Conservation (phyloP, 805 yeast species). For the Metschnikowia reukaufii region DNA sequence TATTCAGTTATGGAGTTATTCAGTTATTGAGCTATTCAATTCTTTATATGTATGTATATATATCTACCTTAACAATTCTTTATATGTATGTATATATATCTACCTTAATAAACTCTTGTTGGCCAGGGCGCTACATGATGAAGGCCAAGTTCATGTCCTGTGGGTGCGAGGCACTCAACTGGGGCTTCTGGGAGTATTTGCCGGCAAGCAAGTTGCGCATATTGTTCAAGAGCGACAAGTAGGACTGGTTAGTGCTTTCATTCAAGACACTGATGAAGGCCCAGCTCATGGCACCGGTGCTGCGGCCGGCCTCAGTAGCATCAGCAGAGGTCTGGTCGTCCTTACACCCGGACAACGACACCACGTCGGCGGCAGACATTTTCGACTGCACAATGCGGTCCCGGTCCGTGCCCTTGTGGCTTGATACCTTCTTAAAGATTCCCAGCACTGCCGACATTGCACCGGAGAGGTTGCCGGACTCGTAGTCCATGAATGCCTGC, state of each 20-base stretch:
- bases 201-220: slow-evolving; percentile 62
- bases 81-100: no score
- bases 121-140: no score
- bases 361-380: slow-evolving; percentile 74
- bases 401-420: slow-evolving; percentile 20
- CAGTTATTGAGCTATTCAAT: no score
- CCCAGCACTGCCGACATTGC: slow-evolving; percentile 37
- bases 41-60: no score
- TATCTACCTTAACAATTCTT: no score
- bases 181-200: slow-evolving; percentile 81
- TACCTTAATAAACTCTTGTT: no score
- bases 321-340: slow-evolving; percentile 82
- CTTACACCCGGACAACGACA: slow-evolving; percentile 77
- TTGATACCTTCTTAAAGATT: slow-evolving; percentile 32
- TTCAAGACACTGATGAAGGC: slow-evolving; percentile 67
- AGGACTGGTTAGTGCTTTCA: slow-evolving; percentile 64
- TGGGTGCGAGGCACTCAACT: slow-evolving; percentile 79
- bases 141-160: slow-evolving; percentile 54
- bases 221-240: slow-evolving; percentile 65
- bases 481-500: slow-evolving; percentile 24
- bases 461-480: slow-evolving; percentile 36
- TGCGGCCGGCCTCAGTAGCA: slow-evolving; percentile 65
- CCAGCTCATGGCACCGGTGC: slow-evolving; percentile 85
- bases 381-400: slow-evolving; percentile 48
- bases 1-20: no score